phyloP scores from a whole-genome alignment of 2,329 filamentous ascomycete genomes.

The Pseudogymnoascus sp. region DNA sequence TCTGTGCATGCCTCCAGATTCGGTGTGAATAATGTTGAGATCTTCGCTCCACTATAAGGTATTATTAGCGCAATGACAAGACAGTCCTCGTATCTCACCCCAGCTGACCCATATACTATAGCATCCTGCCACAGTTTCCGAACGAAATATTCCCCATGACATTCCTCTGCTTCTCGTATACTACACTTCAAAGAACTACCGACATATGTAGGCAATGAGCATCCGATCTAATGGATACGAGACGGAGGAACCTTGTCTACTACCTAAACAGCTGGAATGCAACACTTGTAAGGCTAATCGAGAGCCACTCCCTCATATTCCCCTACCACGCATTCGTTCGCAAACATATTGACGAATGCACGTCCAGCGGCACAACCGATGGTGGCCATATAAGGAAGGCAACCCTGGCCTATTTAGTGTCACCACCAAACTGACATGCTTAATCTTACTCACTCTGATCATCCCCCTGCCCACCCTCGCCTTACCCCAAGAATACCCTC shows the following conservation, averaged over 20 bases:
- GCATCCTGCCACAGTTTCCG: neutral
- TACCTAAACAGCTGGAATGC: slow-evolving; percentile 41
- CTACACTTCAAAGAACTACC: neutral
- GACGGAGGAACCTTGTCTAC: slow-evolving; percentile 17
- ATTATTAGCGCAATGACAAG: neutral
- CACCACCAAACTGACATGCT: too few species aligned
- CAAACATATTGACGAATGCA: too few species aligned
- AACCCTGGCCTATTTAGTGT: too few species aligned
- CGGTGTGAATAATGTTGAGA: neutral
- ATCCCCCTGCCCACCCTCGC: too few species aligned
- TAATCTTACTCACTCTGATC: too few species aligned
- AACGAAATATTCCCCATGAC: neutral
- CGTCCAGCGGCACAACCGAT: too few species aligned
- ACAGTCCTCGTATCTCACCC: neutral
- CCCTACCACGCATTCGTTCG: too few species aligned
- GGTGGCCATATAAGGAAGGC: too few species aligned
- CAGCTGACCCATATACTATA: neutral
- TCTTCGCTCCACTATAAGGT: neutral
- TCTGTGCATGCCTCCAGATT: neutral
- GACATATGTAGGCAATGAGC: neutral
- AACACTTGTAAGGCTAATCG: slow-evolving; percentile 42
- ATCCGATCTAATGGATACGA: neutral
- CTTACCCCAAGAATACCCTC: too few species aligned
- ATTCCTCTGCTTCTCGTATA: neutral
- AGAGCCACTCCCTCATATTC: slow-evolving; percentile 44